phyloP scores from a whole-genome alignment of 805 yeast genomes.

The Candida palmyrensis region DNA sequence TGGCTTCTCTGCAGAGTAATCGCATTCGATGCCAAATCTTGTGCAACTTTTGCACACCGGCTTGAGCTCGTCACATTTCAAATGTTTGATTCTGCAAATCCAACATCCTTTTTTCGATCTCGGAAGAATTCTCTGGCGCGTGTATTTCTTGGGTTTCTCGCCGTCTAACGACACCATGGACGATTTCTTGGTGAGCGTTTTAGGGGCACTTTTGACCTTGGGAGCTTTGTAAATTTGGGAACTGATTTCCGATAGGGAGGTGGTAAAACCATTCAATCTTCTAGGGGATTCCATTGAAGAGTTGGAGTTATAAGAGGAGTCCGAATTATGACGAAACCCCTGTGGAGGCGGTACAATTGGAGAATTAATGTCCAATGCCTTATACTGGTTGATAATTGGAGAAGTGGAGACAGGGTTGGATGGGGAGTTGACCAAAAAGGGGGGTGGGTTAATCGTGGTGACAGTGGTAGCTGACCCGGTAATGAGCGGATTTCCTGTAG shows the following conservation, averaged over 20 bases:
- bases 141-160: slow-evolving; percentile 26
- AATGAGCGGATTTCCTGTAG: neutral
- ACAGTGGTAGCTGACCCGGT: too few species aligned
- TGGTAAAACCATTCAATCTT: slow-evolving; percentile 6
- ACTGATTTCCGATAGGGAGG: slow-evolving; percentile 4
- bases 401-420: slow-evolving; percentile 3
- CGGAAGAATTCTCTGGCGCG: slow-evolving; percentile 34
- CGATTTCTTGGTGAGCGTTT: slow-evolving; percentile 3
- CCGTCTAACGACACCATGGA: slow-evolving; percentile 3
- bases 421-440: neutral
- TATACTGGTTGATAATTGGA: slow-evolving; percentile 3
- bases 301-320: slow-evolving; percentile 10
- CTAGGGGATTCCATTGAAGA: slow-evolving; percentile 11
- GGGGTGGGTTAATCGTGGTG: neutral
- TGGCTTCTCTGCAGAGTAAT: slow-evolving; percentile 34
- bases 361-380: slow-evolving; percentile 3
- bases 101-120: slow-evolving; percentile 41
- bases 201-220: slow-evolving; percentile 5
- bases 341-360: slow-evolving; percentile 14
- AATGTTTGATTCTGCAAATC: slow-evolving; percentile 42
- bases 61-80: slow-evolving; percentile 38
- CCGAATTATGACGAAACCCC: slow-evolving; percentile 21
- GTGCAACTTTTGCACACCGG: slow-evolving; percentile 34
- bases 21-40: slow-evolving; percentile 38
- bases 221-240: too few species aligned